Evolutionary conservation across 2,329 filamentous ascomycete species (phyloP).

Genomic region (Colletotrichum acutatum): DNA sequence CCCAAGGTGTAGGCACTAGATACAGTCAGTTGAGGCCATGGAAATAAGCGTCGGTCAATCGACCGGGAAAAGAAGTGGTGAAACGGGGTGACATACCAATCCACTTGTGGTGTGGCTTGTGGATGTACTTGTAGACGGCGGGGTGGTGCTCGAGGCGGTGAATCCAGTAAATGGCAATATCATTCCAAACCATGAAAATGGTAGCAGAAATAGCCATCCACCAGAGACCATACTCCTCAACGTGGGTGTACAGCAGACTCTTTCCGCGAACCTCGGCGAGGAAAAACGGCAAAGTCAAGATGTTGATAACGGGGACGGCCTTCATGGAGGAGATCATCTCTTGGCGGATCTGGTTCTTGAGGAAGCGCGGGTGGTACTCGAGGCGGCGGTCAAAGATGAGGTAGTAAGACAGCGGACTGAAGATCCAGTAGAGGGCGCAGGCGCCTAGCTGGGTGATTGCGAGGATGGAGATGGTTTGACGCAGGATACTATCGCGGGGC

Average conservation of each 20-base stretch:
- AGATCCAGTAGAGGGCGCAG: conserved; percentile 68
- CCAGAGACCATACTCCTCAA: conserved; percentile 51
- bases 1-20: conserved; percentile 58
- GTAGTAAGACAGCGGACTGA: conserved; percentile 77
- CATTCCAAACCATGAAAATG: conserved; percentile 58
- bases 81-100: conserved; percentile 47
- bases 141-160: conserved; percentile 58
- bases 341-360: conserved; percentile 57
- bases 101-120: conserved; percentile 62
- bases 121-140: conserved; percentile 57
- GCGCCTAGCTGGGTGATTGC: conserved; percentile 52
- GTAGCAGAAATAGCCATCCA: conserved; percentile 52
- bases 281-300: conserved; percentile 58
- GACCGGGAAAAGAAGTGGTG: background rate
- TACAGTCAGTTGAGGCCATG: background rate
- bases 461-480: conserved; percentile 51
- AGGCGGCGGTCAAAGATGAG: conserved; percentile 66
- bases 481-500: conserved; percentile 53
- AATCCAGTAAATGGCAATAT: conserved; percentile 60
- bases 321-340: conserved; percentile 55
- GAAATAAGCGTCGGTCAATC: background rate
- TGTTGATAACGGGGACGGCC: conserved; percentile 56
- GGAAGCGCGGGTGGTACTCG: conserved; percentile 58
- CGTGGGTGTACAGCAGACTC: conserved; percentile 52
- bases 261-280: conserved; percentile 59